Evolutionary conservation across 2,329 filamentous ascomycete species (phyloP).

Genomic region (Fusarium mundagurra): DNA sequence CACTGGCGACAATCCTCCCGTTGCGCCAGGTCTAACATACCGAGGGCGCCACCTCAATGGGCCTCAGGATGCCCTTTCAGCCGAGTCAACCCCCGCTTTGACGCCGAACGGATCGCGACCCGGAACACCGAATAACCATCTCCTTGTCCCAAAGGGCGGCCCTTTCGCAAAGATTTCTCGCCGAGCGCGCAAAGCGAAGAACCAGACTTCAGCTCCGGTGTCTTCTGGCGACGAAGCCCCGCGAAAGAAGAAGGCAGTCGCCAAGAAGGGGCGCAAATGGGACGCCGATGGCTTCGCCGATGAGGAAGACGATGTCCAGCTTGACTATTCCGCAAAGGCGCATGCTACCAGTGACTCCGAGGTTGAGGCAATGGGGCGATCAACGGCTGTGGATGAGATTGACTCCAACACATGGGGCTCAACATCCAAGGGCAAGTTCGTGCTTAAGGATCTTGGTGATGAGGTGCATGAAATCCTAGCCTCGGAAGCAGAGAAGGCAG

Average conservation of each 20-base stretch:
- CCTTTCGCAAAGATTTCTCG: conserved; percentile 82
- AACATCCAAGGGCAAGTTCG: conserved; percentile 89
- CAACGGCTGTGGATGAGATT: conserved; percentile 75
- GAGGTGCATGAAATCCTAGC: conserved; percentile 92
- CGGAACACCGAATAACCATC: conserved; percentile 74
- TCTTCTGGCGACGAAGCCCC: conserved; percentile 87
- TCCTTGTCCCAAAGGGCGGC: conserved; percentile 75
- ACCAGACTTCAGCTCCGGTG: conserved; percentile 70
- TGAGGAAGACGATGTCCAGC: conserved; percentile 79
- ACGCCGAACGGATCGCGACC: conserved; percentile 84
- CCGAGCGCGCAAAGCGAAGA: conserved; percentile 76
- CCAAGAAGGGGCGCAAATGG: conserved; percentile 95
- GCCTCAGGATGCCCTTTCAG: conserved; percentile 58
- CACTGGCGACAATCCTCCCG: conserved; percentile 35
- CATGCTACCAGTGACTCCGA: conserved; percentile 65
- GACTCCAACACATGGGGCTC: conserved; percentile 86
- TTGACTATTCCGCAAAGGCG: conserved; percentile 86
- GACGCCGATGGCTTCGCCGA: conserved; percentile 88
- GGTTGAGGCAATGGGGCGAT: conserved; percentile 58
- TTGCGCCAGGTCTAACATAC: conserved; percentile 53
- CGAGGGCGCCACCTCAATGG: conserved; percentile 51
- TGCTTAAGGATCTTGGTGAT: conserved; percentile 91
- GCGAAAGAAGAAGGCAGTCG: conserved; percentile 73
- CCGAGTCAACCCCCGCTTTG: conserved; percentile 71
- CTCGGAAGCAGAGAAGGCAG: conserved; percentile 71